These are phyloP conservation scores for Blastocystis sp. DNA, from an alignment of 352 stramenopile species.

Conservation along the genomic window DNA sequence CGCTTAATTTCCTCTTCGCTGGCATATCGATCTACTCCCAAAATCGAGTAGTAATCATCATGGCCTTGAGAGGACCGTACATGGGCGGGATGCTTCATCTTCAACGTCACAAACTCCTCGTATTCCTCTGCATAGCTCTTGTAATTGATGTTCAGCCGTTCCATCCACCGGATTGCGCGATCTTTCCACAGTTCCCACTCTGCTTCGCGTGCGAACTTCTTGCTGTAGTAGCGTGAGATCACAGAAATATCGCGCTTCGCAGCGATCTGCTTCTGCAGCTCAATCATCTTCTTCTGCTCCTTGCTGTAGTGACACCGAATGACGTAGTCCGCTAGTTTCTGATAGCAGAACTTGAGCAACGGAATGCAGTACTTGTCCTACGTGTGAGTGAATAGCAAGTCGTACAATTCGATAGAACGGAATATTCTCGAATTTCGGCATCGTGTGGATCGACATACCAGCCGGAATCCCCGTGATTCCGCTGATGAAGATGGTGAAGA, in stretches of 20 bases:
- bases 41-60: conserved; percentile 3
- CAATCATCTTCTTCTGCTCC: conserved; percentile 44
- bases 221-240: conserved; percentile 25
- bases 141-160: conserved; percentile 14
- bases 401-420: conserved; percentile 25
- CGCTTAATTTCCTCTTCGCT: conserved; percentile 55
- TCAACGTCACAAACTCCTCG: conserved; percentile 44
- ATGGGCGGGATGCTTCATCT: not conserved
- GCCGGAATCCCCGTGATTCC: conserved; percentile 24
- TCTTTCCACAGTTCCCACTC: conserved; percentile 42
- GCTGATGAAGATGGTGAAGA: conserved; percentile 62
- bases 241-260: not conserved
- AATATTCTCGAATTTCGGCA: conserved; percentile 3
- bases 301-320: conserved; percentile 30
- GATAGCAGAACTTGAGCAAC: not conserved
- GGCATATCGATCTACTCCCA: conserved; percentile 54
- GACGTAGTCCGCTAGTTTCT: not conserved
- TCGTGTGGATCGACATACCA: conserved; percentile 12
- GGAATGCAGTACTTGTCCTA: conserved; percentile 35
- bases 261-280: conserved; percentile 1
- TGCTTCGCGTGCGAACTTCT: conserved; percentile 56
- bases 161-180: not conserved
- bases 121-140: conserved; percentile 56
- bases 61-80: not conserved
- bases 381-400: not conserved